Evolutionary conservation across 495 filamentous ascomycete species (phyloP).

Genomic region (Daldinia grandis): DNA sequence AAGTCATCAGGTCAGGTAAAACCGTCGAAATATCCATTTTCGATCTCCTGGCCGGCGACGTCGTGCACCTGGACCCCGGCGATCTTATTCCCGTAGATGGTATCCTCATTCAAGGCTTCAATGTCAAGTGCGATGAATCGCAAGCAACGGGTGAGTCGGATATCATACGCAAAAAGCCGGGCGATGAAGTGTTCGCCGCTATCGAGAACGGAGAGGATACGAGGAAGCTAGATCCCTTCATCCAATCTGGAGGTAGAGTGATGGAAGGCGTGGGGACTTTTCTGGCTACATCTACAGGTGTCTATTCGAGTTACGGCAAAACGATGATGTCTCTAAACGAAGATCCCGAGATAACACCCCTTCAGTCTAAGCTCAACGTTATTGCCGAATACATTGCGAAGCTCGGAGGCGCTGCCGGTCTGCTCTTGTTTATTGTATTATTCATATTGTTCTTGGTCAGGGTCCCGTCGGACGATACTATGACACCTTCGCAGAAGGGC

Average conservation of each 20-base stretch:
- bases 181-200: conserved; percentile 79
- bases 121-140: conserved; percentile 83
- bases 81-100: conserved; percentile 82
- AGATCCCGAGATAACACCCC: conserved; percentile 89
- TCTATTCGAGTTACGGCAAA: conserved; percentile 89
- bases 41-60: conserved; percentile 76
- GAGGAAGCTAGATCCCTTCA: conserved; percentile 92
- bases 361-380: conserved; percentile 90
- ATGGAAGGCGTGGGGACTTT: conserved; percentile 91
- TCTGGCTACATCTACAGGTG: conserved; percentile 84
- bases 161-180: conserved; percentile 73
- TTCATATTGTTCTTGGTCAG: conserved; percentile 87
- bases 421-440: conserved; percentile 87
- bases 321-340: conserved; percentile 94
- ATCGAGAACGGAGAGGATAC: conserved; percentile 78
- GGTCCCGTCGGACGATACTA: conserved; percentile 62
- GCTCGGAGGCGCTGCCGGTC: conserved; percentile 82
- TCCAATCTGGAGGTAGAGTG: conserved; percentile 90
- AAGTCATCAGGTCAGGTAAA: conserved; percentile 78
- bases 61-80: conserved; percentile 77
- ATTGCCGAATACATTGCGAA: conserved; percentile 95
- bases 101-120: conserved; percentile 73
- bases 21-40: conserved; percentile 74
- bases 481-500: conserved; percentile 75
- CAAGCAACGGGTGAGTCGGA: conserved; percentile 89